These are phyloP conservation scores for Mollisia scopiformis DNA, from an alignment of 2,329 filamentous ascomycete genomes.

Conservation along the genomic window DNA sequence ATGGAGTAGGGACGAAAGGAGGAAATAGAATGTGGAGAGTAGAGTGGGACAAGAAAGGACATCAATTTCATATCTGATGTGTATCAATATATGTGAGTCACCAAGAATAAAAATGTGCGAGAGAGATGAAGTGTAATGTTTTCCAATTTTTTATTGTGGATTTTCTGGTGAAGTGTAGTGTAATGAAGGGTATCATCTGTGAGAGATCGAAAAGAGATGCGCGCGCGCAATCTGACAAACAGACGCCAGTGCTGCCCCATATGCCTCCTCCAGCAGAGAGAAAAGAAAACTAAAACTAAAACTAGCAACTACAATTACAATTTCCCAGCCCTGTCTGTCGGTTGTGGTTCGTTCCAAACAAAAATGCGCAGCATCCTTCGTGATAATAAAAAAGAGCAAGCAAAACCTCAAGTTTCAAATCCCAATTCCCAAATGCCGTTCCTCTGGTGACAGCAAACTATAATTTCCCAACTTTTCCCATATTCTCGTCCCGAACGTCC, in stretches of 20 bases:
- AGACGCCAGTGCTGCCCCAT: background rate
- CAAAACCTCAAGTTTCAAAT: background rate
- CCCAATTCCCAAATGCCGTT: background rate
- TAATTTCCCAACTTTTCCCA: background rate
- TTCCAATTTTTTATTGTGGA: background rate
- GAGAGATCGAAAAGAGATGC: background rate
- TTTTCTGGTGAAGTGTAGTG: no score
- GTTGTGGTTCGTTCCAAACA: background rate
- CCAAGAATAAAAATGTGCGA: background rate
- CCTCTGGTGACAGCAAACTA: background rate
- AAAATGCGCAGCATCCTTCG: conserved; percentile 3
- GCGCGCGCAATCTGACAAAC: background rate
- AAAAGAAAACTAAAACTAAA: no score
- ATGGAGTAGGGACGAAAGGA: background rate
- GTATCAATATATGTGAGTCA: background rate
- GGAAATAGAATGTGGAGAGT: background rate
- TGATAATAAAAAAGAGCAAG: background rate
- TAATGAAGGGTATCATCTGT: conserved; percentile 3
- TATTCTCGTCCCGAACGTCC: background rate
- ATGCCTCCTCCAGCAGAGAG: no score
- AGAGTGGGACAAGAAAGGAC: background rate
- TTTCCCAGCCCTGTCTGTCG: background rate
- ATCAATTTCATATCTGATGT: background rate
- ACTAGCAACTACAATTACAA: background rate
- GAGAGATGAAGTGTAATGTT: background rate